phyloP scores from a whole-genome alignment of 1,284 basidiomycete genomes.

The Ceratorhiza oryzae-sativae region DNA sequence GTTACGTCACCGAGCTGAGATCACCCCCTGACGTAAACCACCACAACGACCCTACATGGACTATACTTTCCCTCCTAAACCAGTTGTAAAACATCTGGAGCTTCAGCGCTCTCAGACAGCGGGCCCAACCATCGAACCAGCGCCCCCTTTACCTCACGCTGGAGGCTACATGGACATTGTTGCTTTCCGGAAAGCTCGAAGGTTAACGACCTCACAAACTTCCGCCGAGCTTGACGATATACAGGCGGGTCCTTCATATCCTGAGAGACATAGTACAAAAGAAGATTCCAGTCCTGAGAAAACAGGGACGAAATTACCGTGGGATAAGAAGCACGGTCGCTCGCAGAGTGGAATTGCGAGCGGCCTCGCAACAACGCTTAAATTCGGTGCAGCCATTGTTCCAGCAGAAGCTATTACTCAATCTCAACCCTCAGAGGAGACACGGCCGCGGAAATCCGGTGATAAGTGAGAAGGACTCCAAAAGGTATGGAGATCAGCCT shows the following conservation, averaged over 20 bases:
- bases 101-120: not conserved
- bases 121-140: conserved; percentile 7
- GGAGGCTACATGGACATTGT: conserved; percentile 36
- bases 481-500: not conserved
- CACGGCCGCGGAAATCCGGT: not conserved
- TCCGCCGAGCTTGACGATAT: not conserved
- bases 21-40: not conserved
- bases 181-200: not conserved
- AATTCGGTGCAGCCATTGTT: conserved; percentile 22
- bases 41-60: conserved; percentile 11
- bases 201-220: not conserved
- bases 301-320: conserved; percentile 2
- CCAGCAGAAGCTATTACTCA: conserved; percentile 1
- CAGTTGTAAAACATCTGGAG: conserved; percentile 23
- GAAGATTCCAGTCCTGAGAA: not conserved
- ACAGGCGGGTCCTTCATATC: not conserved
- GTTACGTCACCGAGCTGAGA: conserved; percentile 1
- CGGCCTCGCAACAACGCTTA: conserved; percentile 25
- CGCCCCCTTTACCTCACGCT: conserved; percentile 19
- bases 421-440: not conserved
- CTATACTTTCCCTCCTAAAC: conserved; percentile 24
- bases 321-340: conserved; percentile 20
- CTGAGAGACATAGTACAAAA: not conserved
- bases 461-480: not conserved
- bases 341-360: conserved; percentile 29